These are phyloP conservation scores for Neopestalotiopsis sp. DNA, from an alignment of 2,329 filamentous ascomycete species.

Conservation along the genomic window DNA sequence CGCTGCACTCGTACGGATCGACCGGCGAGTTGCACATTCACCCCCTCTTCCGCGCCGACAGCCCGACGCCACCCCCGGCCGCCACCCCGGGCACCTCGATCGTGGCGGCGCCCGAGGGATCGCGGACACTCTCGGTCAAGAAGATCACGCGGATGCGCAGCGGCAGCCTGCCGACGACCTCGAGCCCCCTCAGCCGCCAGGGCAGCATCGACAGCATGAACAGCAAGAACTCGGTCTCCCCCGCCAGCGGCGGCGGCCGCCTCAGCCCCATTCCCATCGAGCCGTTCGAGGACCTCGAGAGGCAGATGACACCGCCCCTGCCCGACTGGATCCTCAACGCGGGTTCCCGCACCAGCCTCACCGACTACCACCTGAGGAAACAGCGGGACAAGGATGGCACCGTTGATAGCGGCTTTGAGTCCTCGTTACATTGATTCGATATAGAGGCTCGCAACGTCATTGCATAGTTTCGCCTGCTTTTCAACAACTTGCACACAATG, in stretches of 20 bases:
- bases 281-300: conserved; percentile 36
- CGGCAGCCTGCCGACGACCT: conserved; percentile 55
- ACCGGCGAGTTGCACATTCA: conserved; percentile 74
- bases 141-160: conserved; percentile 61
- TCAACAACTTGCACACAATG: neutral
- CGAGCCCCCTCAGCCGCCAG: conserved; percentile 56
- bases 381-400: conserved; percentile 28
- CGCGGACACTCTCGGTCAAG: conserved; percentile 64
- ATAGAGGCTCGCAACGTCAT: neutral
- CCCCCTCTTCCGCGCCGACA: conserved; percentile 77
- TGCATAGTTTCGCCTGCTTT: neutral
- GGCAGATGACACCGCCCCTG: conserved; percentile 64
- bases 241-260: conserved; percentile 27
- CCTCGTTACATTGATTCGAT: neutral
- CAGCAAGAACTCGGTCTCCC: conserved; percentile 28
- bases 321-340: conserved; percentile 66
- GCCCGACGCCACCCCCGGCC: conserved; percentile 68
- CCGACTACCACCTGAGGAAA: conserved; percentile 51
- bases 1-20: conserved; percentile 41
- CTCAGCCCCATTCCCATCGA: conserved; percentile 29
- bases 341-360: conserved; percentile 55
- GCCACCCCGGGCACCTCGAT: conserved; percentile 75
- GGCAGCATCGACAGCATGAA: conserved; percentile 56
- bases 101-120: conserved; percentile 71
- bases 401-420: conserved; percentile 8